These are phyloP conservation scores for Saccharomycopsis amapae DNA, from an alignment of 805 yeast genomes.

Conservation along the genomic window DNA sequence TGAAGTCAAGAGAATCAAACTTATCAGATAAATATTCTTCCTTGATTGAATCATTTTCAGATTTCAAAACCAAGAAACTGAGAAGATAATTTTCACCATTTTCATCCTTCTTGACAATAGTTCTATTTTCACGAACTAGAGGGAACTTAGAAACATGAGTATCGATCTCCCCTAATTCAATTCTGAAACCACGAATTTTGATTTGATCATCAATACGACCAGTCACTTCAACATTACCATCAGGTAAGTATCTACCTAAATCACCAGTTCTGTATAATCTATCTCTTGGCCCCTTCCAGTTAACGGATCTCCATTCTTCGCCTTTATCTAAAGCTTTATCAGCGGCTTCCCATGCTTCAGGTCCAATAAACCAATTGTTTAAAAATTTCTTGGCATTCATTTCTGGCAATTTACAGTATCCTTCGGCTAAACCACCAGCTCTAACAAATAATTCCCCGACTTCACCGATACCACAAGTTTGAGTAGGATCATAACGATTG, in stretches of 20 bases:
- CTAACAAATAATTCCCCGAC: constrained; percentile 98
- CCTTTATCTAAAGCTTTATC: neutral
- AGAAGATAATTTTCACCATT: constrained; percentile 88
- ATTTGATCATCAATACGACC: constrained; percentile 99
- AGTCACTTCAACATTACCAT: constrained; percentile 95
- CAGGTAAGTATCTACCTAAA: constrained; percentile 91
- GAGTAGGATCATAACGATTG: constrained; percentile 79
- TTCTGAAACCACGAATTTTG: constrained; percentile 96
- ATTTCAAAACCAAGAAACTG: constrained; percentile 85
- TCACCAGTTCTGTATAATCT: constrained; percentile 96
- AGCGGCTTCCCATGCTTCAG: constrained; percentile 26
- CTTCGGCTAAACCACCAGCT: constrained; percentile 97
- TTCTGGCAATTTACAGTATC: constrained; percentile 88
- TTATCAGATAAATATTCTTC: constrained; percentile 25
- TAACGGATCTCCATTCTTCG: constrained; percentile 53
- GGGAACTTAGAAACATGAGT: constrained; percentile 95
- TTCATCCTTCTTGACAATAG: constrained; percentile 85
- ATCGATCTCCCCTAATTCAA: constrained; percentile 96
- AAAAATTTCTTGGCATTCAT: constrained; percentile 82
- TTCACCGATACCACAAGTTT: constrained; percentile 97
- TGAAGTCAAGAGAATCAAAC: constrained; percentile 10
- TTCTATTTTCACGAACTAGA: constrained; percentile 83
- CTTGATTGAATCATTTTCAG: constrained; percentile 37
- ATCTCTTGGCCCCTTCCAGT: constrained; percentile 93
- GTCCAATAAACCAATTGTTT: constrained; percentile 81